phyloP scores from a whole-genome alignment of 2,329 filamentous ascomycete genomes.

The Apiospora phragmitis region DNA sequence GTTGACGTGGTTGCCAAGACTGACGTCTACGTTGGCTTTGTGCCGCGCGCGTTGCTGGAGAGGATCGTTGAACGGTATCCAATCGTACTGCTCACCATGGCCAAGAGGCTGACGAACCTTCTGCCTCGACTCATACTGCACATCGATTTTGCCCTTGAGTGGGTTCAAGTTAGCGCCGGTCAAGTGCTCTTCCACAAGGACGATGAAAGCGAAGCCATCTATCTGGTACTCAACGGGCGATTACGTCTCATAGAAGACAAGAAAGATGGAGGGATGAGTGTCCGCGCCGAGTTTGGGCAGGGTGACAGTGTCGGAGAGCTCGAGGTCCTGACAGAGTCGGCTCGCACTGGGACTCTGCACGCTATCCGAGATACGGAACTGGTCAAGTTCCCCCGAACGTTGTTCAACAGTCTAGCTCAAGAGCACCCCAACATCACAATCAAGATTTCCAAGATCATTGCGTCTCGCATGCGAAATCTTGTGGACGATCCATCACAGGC shows the following conservation, averaged over 20 bases:
- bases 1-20: slow-evolving; percentile 97
- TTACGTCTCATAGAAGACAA: slow-evolving; percentile 81
- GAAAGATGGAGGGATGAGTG: slow-evolving; percentile 78
- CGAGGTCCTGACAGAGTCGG: slow-evolving; percentile 93
- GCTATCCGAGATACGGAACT: slow-evolving; percentile 96
- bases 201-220: slow-evolving; percentile 97
- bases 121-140: slow-evolving; percentile 88
- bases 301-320: slow-evolving; percentile 97
- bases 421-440: slow-evolving; percentile 98
- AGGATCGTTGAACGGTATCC: slow-evolving; percentile 92
- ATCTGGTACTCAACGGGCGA: slow-evolving; percentile 93
- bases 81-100: slow-evolving; percentile 90
- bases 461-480: slow-evolving; percentile 86
- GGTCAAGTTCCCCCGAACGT: slow-evolving; percentile 89
- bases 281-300: slow-evolving; percentile 91
- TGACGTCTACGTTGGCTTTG: slow-evolving; percentile 95
- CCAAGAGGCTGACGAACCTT: slow-evolving; percentile 87
- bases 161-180: slow-evolving; percentile 94
- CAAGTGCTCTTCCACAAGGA: slow-evolving; percentile 92
- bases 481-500: slow-evolving; percentile 78
- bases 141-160: slow-evolving; percentile 97
- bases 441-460: slow-evolving; percentile 98
- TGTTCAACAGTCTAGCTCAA: slow-evolving; percentile 96
- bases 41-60: slow-evolving; percentile 83
- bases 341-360: slow-evolving; percentile 86